These are phyloP conservation scores for Phaseolus coccineus DNA, from an alignment of 331 rosid genomes.

Conservation along the genomic window DNA sequence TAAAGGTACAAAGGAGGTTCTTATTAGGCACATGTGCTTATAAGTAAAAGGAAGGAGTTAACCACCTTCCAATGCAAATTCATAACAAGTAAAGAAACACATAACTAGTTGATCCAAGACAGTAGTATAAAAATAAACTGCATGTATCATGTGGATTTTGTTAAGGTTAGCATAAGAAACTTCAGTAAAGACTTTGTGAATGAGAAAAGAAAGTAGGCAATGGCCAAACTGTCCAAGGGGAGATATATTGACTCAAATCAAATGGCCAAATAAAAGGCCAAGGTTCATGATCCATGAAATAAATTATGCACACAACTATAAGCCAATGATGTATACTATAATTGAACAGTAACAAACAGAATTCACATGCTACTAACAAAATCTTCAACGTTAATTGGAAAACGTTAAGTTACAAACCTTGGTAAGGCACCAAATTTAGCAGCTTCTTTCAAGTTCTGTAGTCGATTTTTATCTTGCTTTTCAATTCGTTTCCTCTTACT, in stretches of 20 bases:
- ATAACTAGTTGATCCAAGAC: background rate
- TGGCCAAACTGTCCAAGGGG: background rate
- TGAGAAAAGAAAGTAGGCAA: background rate
- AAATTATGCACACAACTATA: background rate
- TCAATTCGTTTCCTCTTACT: constrained; percentile 74
- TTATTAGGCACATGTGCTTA: too few species aligned
- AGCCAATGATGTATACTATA: background rate
- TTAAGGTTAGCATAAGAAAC: background rate
- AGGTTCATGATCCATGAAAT: background rate
- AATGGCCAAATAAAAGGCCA: background rate
- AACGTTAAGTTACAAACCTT: constrained; percentile 60
- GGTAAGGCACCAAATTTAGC: constrained; percentile 84
- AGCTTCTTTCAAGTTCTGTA: constrained; percentile 82
- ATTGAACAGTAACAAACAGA: background rate
- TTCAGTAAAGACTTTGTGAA: background rate
- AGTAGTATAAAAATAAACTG: background rate
- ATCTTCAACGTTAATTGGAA: background rate
- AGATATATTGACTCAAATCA: background rate
- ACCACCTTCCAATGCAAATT: too few species aligned
- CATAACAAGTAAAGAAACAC: background rate
- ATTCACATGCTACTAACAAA: constrained; percentile 11
- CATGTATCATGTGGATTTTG: background rate
- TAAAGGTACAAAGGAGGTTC: too few species aligned
- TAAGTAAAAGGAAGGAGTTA: too few species aligned
- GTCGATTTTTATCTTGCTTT: constrained; percentile 75